Conservation (phyloP, 2,329 filamentous ascomycete species). For the Cylindrodendrum hubeiense region DNA sequence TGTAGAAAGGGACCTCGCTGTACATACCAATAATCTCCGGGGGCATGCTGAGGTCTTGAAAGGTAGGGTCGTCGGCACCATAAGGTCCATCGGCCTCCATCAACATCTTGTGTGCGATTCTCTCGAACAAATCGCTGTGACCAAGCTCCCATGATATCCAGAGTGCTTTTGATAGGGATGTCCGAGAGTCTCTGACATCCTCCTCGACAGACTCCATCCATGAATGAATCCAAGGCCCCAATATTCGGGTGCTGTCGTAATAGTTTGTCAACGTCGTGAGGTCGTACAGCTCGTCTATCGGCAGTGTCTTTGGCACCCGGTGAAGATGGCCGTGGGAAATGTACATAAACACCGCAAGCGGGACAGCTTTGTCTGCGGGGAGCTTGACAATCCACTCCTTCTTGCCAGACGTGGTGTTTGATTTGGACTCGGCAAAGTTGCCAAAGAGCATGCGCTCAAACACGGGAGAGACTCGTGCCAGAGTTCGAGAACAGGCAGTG, state of each 20-base stretch:
- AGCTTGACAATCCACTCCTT: conserved; percentile 45
- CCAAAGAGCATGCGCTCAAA: conserved; percentile 47
- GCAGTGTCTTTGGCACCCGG: conserved; percentile 37
- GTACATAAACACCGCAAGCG: conserved; percentile 45
- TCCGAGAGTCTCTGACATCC: conserved; percentile 25
- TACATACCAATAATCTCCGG: conserved; percentile 29
- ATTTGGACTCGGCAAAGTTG: conserved; percentile 40
- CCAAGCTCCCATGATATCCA: conserved; percentile 51
- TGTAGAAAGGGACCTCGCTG: no score
- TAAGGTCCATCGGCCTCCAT: conserved; percentile 31
- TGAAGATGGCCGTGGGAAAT: conserved; percentile 48
- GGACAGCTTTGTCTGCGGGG: conserved; percentile 46
- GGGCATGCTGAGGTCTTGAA: conserved; percentile 30
- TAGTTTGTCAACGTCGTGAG: conserved; percentile 47
- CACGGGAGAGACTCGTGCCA: conserved; percentile 43
- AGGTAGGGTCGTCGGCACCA: conserved; percentile 23
- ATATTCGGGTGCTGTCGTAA: conserved; percentile 43
- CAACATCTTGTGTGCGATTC: conserved; percentile 38
- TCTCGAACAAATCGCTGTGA: conserved; percentile 35
- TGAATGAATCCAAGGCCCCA: conserved; percentile 42
- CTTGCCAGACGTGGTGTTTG: not conserved
- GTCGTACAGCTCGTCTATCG: conserved; percentile 41
- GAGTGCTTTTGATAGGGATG: conserved; percentile 40
- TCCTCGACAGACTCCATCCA: conserved; percentile 37
- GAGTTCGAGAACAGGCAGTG: conserved; percentile 43